These are phyloP conservation scores for Malassezia restricta DNA, from an alignment of 1,284 basidiomycete species.

Conservation along the genomic window DNA sequence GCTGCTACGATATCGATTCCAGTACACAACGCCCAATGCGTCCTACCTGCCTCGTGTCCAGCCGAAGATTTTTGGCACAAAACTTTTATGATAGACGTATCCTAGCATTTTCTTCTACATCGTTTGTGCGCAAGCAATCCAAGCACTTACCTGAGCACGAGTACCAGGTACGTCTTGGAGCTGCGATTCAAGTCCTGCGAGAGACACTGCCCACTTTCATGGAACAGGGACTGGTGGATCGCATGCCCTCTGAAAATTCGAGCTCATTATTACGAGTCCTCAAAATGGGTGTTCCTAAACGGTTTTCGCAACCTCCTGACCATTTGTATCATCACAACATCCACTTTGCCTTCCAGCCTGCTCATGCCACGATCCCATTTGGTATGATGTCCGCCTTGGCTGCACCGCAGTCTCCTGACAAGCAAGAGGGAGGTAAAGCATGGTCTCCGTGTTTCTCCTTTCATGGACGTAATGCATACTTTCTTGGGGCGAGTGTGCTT, in stretches of 20 bases:
- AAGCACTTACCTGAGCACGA: slow-evolving; percentile 10
- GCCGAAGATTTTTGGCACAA: not conserved
- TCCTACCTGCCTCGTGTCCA: too few relatives aligned
- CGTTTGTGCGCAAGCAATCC: not conserved
- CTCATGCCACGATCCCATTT: not conserved
- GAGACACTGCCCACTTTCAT: slow-evolving; percentile 13
- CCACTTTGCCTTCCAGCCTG: slow-evolving; percentile 7
- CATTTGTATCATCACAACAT: slow-evolving; percentile 11
- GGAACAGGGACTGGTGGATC: slow-evolving; percentile 8
- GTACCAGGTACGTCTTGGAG: slow-evolving; percentile 15
- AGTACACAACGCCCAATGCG: too few relatives aligned
- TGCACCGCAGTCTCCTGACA: too few relatives aligned
- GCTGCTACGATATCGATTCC: too few relatives aligned
- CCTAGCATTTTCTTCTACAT: slow-evolving; percentile 2
- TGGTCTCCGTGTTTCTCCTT: slow-evolving; percentile 10
- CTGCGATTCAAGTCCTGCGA: slow-evolving; percentile 8
- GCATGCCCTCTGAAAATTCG: not conserved
- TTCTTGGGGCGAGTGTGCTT: slow-evolving; percentile 6
- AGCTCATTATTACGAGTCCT: not conserved
- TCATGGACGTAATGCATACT: slow-evolving; percentile 6
- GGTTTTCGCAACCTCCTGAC: not conserved
- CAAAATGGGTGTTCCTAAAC: not conserved
- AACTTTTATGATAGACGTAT: not conserved
- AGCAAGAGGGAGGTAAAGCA: not conserved
- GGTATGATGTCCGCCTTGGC: not conserved